Percentiles rank a stretch among this genome's conserved stretches.
Evolutionary conservation across 2,329 filamentous ascomycete species (phyloP).

Genomic region (Exutisphaerella laricina): DNA sequence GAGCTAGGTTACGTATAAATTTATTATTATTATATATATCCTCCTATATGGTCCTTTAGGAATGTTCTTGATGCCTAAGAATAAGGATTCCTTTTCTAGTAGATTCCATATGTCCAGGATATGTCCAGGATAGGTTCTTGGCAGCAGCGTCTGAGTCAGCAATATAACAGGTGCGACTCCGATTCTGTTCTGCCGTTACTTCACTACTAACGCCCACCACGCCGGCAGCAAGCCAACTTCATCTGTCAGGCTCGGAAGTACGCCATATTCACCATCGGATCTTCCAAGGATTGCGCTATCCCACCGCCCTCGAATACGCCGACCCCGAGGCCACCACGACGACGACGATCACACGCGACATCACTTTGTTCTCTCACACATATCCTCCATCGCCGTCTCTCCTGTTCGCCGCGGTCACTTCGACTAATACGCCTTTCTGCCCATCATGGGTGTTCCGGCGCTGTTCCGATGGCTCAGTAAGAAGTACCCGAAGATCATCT

Average conservation of each 20-base stretch:
- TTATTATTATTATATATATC: no score
- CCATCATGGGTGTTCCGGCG: conserved; percentile 82
- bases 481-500: conserved; percentile 97
- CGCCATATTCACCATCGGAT: background rate
- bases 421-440: background rate
- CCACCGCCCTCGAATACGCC: background rate
- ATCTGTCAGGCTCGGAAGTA: conserved; percentile 4
- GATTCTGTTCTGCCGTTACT: background rate
- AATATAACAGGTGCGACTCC: no score
- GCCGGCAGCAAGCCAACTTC: conserved; percentile 10
- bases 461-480: conserved; percentile 94
- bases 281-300: background rate
- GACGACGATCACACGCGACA: background rate
- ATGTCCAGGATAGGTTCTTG: no score
- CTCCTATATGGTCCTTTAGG: no score
- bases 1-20: no score
- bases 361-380: background rate
- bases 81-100: no score
- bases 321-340: background rate
- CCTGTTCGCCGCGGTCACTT: background rate
- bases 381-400: background rate
- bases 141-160: no score
- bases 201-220: background rate
- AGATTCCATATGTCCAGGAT: no score
- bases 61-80: no score